A percentile compares a stretch with the other conserved stretches of the same genome.
These are phyloP conservation scores for Pseudogymnoascus sp. DNA, from an alignment of 2,329 filamentous ascomycete species.

Conservation along the genomic window DNA sequence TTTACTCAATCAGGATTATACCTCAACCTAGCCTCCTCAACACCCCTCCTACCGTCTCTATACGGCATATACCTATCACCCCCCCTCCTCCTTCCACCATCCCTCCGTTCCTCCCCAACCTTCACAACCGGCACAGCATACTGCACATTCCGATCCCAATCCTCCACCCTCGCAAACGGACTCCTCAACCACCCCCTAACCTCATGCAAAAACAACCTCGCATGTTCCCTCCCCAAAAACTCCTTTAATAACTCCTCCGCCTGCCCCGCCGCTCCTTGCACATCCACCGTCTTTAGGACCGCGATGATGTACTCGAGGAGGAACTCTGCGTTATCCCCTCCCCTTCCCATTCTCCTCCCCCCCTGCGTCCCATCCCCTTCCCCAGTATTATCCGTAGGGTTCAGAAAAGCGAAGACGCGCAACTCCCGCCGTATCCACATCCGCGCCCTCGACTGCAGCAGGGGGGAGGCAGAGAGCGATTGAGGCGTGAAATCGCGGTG, in stretches of 20 bases:
- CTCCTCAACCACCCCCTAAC: constrained; percentile 74
- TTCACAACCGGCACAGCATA: constrained; percentile 14
- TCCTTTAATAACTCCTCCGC: constrained; percentile 73
- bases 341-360: constrained; percentile 31
- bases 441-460: constrained; percentile 66
- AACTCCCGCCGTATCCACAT: constrained; percentile 79
- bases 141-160: constrained; percentile 57
- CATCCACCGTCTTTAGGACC: constrained; percentile 73
- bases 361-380: constrained; percentile 13
- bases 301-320: constrained; percentile 78
- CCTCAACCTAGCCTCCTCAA: background rate
- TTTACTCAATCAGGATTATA: background rate
- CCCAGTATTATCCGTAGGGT: constrained; percentile 22
- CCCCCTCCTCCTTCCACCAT: background rate
- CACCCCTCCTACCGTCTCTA: background rate
- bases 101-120: background rate
- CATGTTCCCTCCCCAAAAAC: constrained; percentile 66
- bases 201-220: constrained; percentile 75
- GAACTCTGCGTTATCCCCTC: constrained; percentile 69
- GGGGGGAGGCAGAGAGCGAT: constrained; percentile 42
- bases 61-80: background rate
- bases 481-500: constrained; percentile 66
- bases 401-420: constrained; percentile 70
- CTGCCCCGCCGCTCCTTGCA: constrained; percentile 68
- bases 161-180: constrained; percentile 59